Evolutionary conservation across 805 yeast species (phyloP), one percentile per base, ranked within the genome.

Genomic region (Yarrowia sp.): DNA sequence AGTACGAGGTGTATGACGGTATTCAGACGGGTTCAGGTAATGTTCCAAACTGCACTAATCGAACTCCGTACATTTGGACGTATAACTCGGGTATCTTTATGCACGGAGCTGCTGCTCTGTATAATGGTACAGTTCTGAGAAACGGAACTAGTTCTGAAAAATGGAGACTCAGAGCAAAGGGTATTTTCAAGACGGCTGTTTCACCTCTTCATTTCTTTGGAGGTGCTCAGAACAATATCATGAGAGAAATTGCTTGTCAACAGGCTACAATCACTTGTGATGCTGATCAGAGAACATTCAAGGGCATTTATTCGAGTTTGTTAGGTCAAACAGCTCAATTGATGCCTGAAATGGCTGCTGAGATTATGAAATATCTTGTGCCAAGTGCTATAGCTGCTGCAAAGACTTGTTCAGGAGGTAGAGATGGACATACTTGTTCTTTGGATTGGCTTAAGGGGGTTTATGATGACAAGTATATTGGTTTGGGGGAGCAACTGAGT

Each of bases 361-460:
- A 74, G 3, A 83, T 88, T 67, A 76, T 78, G 71, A 67, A 74
- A 5, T 76, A 80, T 70, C 69, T 87, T 41, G 78, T 78, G 28
- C 75, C 79, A 36, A 84, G 87, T 31, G 89, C 90, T 1, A 65
- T 67, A 18, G 96, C 86, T 35, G 96, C 96, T 0, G 92, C 92
- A 1, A 76, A 76, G 55, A 83, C 93, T 0, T 90, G 97, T 76
- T 78, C 86, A 1, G 97, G 97, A 66, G 96, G 96, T 69, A 61
- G 75, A 2, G 96, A 90, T 73, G 88, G 88, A 7, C 85, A 86
- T 68, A 90, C 96, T 0, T 91, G 97, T 77, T 96, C 96, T 51
- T 74, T 81, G 61, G 78, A 86, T 74, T 90, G 97, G 97, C 73
- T 81, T 11, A 66, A 69, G 14, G 76, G 75, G 35, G 79, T 81